phyloP scores from a whole-genome alignment of 2,329 filamentous ascomycete species.

The Pseudocercospora crystallina region DNA sequence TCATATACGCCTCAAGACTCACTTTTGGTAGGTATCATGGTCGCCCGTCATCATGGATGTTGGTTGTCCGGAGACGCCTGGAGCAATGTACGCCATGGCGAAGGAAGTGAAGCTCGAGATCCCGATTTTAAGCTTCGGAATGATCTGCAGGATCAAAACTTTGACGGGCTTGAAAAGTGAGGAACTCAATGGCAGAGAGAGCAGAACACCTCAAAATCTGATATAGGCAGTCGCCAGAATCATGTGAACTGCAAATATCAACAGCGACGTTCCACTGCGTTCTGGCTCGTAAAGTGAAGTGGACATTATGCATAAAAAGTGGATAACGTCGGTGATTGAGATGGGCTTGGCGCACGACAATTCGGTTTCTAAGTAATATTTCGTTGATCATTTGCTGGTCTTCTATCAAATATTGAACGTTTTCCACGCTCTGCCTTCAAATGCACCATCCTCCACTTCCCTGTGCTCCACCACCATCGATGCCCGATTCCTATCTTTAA shows the following conservation, averaged over 20 bases:
- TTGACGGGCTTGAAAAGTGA: neutral
- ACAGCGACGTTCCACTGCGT: neutral
- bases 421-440: too few species aligned
- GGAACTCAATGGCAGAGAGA: neutral
- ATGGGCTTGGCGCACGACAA: neutral
- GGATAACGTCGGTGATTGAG: neutral
- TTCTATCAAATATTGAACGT: too few species aligned
- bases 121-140: neutral
- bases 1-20: slow-evolving; percentile 8
- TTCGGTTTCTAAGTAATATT: neutral
- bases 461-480: too few species aligned
- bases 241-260: neutral
- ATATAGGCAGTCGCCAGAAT: neutral
- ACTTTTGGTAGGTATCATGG: slow-evolving; percentile 35
- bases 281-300: neutral
- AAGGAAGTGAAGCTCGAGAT: neutral
- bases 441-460: too few species aligned
- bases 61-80: slow-evolving; percentile 17
- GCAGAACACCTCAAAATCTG: too few species aligned
- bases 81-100: slow-evolving; percentile 7
- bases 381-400: neutral
- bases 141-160: neutral
- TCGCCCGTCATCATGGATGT: slow-evolving; percentile 25
- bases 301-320: neutral
- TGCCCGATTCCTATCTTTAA: too few species aligned